phyloP scores from a whole-genome alignment of 192 early-diverging fungal species.

The Backusella luteola region DNA sequence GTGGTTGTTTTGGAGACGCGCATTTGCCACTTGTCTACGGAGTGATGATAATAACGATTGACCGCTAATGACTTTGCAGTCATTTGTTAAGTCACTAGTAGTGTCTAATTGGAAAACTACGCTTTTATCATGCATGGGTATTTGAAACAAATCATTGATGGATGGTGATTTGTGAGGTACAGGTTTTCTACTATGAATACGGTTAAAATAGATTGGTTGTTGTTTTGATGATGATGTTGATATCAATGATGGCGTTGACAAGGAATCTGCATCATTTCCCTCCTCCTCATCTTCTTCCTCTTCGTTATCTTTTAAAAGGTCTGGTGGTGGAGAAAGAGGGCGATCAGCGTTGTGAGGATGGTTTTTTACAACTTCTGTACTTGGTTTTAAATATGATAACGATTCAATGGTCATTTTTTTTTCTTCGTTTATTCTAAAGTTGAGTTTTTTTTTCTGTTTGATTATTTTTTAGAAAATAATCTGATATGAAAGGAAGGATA shows the following conservation, averaged over 20 bases:
- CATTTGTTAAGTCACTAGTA: neutral
- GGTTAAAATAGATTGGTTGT: neutral
- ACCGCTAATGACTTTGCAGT: constrained; percentile 26
- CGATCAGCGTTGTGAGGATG: neutral
- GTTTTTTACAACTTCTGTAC: neutral
- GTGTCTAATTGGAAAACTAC: constrained; percentile 28
- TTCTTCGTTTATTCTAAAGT: neutral
- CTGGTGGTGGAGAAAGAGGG: constrained; percentile 1
- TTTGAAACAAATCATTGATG: constrained; percentile 20
- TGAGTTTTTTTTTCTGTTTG: neutral
- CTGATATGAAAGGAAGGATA: neutral
- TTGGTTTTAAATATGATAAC: neutral
- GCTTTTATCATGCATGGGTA: constrained; percentile 19
- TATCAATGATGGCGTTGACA: constrained; percentile 5
- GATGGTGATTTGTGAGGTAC: constrained; percentile 32
- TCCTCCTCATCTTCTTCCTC: constrained; percentile 29
- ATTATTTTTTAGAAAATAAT: neutral
- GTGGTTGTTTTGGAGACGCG: neutral
- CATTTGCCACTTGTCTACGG: constrained; percentile 16
- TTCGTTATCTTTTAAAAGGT: constrained; percentile 33
- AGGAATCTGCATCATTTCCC: neutral
- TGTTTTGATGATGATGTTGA: constrained; percentile 10
- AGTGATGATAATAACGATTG: constrained; percentile 22
- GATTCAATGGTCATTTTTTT: neutral
- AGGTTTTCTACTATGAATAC: constrained; percentile 18